These are phyloP conservation scores for Quercus mongolica DNA, from an alignment of 306 rosid species.

Conservation along the genomic window DNA sequence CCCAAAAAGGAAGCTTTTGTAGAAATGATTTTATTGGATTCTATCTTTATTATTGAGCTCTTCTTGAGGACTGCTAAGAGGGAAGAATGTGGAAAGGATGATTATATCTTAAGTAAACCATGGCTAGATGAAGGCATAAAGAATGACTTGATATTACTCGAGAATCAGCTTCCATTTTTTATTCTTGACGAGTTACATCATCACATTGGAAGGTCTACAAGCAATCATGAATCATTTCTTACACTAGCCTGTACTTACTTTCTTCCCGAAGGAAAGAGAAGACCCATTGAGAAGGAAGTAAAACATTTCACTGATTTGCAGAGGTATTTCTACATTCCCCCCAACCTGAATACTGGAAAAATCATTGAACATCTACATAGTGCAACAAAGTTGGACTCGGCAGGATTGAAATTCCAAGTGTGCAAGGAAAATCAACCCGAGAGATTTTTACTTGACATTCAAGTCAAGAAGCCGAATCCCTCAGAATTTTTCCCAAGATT, in stretches of 20 bases:
- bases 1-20: not conserved
- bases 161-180: not conserved
- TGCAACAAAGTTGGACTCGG: conserved; percentile 10
- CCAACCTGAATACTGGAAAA: not conserved
- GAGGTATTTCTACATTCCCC: conserved; percentile 13
- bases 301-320: not conserved
- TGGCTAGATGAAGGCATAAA: not conserved
- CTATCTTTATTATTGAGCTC: conserved; percentile 24
- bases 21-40: conserved; percentile 6
- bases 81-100: not conserved
- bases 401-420: not conserved
- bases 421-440: not conserved
- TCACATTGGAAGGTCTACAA: no score
- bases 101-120: not conserved
- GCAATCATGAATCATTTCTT: not conserved
- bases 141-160: not conserved
- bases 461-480: not conserved
- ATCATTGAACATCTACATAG: not conserved
- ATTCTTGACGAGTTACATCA: no score
- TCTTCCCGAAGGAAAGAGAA: not conserved
- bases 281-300: not conserved
- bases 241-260: not conserved
- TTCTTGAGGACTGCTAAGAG: not conserved
- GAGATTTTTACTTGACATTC: not conserved
- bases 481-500: not conserved